Conservation (phyloP, 768 basidiomycete genomes). For the Amanita thiersii region DNA sequence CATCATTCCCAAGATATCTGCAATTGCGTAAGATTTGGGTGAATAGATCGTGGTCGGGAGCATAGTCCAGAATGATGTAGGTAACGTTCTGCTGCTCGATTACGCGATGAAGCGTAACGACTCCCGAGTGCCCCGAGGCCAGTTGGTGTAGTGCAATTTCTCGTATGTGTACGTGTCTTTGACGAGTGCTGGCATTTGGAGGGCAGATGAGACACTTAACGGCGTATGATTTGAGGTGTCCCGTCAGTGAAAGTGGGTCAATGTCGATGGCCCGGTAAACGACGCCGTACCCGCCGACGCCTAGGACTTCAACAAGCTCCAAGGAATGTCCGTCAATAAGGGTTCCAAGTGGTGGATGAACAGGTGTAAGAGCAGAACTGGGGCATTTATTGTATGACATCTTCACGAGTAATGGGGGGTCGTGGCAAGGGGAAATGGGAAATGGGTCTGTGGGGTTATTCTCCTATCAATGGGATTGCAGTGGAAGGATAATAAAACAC, state of each 20-base stretch:
- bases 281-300: conserved; percentile 93
- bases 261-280: conserved; percentile 86
- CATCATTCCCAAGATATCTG: conserved; percentile 78
- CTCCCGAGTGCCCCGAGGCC: conserved; percentile 70
- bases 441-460: conserved; percentile 24
- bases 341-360: conserved; percentile 63
- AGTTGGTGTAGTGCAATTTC: conserved; percentile 87
- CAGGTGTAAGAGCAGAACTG: conserved; percentile 30
- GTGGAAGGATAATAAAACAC: conserved; percentile 24
- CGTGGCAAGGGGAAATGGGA: conserved; percentile 17
- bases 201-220: conserved; percentile 86
- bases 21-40: conserved; percentile 76
- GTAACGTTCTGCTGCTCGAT: conserved; percentile 80
- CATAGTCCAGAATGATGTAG: conserved; percentile 93
- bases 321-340: conserved; percentile 83
- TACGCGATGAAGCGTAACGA: conserved; percentile 89
- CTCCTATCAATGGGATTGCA: conserved; percentile 38
- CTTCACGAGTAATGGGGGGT: conserved; percentile 12
- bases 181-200: conserved; percentile 40
- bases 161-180: conserved; percentile 79
- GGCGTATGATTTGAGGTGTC: conserved; percentile 57
- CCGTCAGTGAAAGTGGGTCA: conserved; percentile 28
- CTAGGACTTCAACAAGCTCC: conserved; percentile 84
- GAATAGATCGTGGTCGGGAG: conserved; percentile 86
- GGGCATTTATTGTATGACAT: conserved; percentile 30